These are phyloP conservation scores for Thozetella sp. DNA, from an alignment of 495 filamentous ascomycete genomes.

Conservation along the genomic window DNA sequence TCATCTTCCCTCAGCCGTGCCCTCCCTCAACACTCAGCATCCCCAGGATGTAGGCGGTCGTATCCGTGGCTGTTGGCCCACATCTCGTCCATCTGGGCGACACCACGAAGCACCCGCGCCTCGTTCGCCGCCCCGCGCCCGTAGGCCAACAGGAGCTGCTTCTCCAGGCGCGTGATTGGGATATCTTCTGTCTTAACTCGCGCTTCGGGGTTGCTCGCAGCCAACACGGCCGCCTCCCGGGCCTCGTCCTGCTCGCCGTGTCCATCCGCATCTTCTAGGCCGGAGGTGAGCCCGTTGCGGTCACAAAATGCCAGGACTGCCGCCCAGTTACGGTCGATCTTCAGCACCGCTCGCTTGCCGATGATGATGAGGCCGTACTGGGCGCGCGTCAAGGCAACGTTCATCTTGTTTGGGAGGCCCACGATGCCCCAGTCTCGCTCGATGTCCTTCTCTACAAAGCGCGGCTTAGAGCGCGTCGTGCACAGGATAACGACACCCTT, in stretches of 20 bases:
- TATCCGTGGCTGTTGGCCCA: background rate
- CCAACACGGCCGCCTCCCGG: no score
- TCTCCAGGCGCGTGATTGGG: background rate
- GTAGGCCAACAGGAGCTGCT: background rate
- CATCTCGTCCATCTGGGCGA: background rate
- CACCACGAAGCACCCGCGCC: background rate
- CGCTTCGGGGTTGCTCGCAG: background rate
- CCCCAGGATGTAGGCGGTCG: background rate
- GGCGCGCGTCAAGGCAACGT: slow-evolving; percentile 59
- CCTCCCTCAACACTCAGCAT: background rate
- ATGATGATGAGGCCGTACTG: slow-evolving; percentile 54
- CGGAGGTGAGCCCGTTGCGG: slow-evolving; percentile 35
- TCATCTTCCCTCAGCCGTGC: no score
- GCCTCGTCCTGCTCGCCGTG: no score
- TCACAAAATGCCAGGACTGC: slow-evolving; percentile 48
- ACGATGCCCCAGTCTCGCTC: slow-evolving; percentile 50
- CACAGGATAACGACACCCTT: slow-evolving; percentile 56
- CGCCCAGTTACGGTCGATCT: slow-evolving; percentile 32
- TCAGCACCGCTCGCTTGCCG: slow-evolving; percentile 47
- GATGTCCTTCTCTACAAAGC: slow-evolving; percentile 47
- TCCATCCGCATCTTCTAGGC: background rate
- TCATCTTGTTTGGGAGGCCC: slow-evolving; percentile 43
- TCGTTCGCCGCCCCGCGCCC: background rate
- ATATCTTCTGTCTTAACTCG: no score
- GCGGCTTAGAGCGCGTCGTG: slow-evolving; percentile 48